Evolutionary conservation across 192 early-diverging fungal genomes (phyloP).

Genomic region (Pilaira anomala): DNA sequence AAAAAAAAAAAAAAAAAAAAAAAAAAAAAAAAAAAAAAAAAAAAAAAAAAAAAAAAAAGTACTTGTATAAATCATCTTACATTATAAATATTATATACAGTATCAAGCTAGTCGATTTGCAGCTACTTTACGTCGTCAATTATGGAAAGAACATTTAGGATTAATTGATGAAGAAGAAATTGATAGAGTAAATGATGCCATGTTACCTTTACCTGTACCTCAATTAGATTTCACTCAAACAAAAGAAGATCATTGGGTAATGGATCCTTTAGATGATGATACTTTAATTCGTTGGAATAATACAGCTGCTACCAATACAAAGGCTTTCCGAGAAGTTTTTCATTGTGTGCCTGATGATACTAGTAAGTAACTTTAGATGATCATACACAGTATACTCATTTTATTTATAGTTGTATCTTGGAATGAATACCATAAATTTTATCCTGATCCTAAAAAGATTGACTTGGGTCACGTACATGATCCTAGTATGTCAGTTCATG

Average conservation of each 20-base stretch:
- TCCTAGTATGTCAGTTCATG: conserved; percentile 35
- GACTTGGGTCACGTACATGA: conserved; percentile 42
- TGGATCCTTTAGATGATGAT: conserved; percentile 66
- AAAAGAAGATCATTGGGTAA: conserved; percentile 41
- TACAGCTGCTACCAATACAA: conserved; percentile 64
- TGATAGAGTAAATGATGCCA: conserved; percentile 27
- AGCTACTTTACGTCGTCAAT: conserved; percentile 63
- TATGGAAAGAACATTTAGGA: conserved; percentile 86
- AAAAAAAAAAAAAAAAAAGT: background rate
- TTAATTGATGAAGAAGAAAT: conserved; percentile 49
- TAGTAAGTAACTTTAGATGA: conserved; percentile 30
- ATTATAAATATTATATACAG: conserved; percentile 25
- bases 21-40: background rate
- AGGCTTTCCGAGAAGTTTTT: conserved; percentile 74
- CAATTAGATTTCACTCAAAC: conserved; percentile 26
- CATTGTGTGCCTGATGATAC: conserved; percentile 81
- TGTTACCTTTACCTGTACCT: conserved; percentile 29
- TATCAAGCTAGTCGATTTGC: conserved; percentile 78
- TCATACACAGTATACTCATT: background rate
- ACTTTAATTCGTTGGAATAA: conserved; percentile 62
- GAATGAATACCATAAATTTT: conserved; percentile 46
- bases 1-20: background rate
- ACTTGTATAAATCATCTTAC: background rate
- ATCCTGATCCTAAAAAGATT: conserved; percentile 39
- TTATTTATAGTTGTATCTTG: conserved; percentile 32